These are phyloP conservation scores for Terfezia claveryi DNA, from an alignment of 495 filamentous ascomycete species.

Conservation along the genomic window DNA sequence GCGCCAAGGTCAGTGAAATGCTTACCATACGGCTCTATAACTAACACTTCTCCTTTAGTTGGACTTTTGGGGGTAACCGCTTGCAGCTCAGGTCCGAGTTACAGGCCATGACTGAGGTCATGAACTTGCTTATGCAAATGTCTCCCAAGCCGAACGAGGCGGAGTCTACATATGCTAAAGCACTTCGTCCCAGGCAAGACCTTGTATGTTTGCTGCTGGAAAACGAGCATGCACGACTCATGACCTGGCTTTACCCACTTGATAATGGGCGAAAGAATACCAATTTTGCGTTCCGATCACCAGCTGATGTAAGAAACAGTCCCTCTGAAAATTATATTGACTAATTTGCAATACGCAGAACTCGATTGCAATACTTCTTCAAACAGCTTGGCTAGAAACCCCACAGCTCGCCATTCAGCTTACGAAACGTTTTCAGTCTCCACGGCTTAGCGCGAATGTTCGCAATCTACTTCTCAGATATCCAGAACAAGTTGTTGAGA, in stretches of 20 bases:
- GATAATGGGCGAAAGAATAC: slow-evolving; percentile 39
- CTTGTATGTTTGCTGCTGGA: slow-evolving; percentile 56
- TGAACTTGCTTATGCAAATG: slow-evolving; percentile 33
- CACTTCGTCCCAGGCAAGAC: slow-evolving; percentile 55
- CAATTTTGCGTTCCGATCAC: slow-evolving; percentile 12
- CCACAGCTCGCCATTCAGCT: slow-evolving; percentile 71
- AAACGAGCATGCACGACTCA: slow-evolving; percentile 63
- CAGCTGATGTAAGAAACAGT: slow-evolving; percentile 6
- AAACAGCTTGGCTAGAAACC: slow-evolving; percentile 66
- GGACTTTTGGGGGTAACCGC: slow-evolving; percentile 89
- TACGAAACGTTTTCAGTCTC: slow-evolving; percentile 50
- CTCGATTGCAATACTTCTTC: slow-evolving; percentile 35
- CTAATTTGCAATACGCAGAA: not conserved
- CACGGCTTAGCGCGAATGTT: slow-evolving; percentile 47
- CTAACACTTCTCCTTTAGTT: slow-evolving; percentile 18
- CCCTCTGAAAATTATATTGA: not conserved
- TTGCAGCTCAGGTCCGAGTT: slow-evolving; percentile 85
- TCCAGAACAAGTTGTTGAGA: slow-evolving; percentile 54
- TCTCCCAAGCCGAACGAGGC: slow-evolving; percentile 10
- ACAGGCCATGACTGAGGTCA: slow-evolving; percentile 56
- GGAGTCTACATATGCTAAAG: slow-evolving; percentile 24
- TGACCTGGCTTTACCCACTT: slow-evolving; percentile 76
- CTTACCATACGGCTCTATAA: slow-evolving; percentile 14
- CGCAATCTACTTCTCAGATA: slow-evolving; percentile 57
- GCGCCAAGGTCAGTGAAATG: slow-evolving; percentile 30